Base-by-base conservation (phyloP, 1,284 basidiomycete genomes). In the Rhodotorula sp. region DNA sequence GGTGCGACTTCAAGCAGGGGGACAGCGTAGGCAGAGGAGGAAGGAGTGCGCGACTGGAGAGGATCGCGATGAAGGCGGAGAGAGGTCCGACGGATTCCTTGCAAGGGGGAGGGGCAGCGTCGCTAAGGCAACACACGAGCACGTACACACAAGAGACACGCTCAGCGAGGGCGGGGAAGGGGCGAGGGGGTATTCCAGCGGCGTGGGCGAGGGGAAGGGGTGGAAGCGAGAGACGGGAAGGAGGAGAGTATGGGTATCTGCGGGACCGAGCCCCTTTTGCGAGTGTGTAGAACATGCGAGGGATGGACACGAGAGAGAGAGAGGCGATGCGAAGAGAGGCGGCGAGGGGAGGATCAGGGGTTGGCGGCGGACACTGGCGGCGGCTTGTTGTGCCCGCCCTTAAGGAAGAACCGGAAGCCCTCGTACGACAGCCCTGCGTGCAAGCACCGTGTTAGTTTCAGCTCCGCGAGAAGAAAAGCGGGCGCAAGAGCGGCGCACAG, bases 401-500 rank as follows among this genome's bases (percentile, higher is more conserved):
- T 69, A 37, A 77, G 71, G 56, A 77, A 69, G 69, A 75, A 75
- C 10, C 73, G 61, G 76, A 79, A 79, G 10, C 78, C 76, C 67
- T 79, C 78, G 73, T 79, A 79, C 39, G 77, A 77, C 22, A 78
- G 64, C 78, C 77, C 77, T 72, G 71, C 0, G 29, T 2, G 15
- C 6, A 17, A 0, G 6, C 3, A 25, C 17, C n/a, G 36, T 21
- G 48, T 51, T n/a, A 39, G 25, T 12, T 8, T 13, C 9, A 51
- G 36, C 39, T n/a, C 32, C 19, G 12, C 27, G 34, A 8, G 50
- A 25, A n/a, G 37, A 53, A 27, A 29, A n/a, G 41, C 27, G 8
- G 37, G 46, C n/a, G n/a, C n/a, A 27, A 17, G 27, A 39, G 48
- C 3, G n/a, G 77, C 77, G 46, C 48, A 79, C 97, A 99, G 83